Evolutionary conservation across 2,329 filamentous ascomycete genomes (phyloP).

Genomic region (Trichoderma atrobrunneum): DNA sequence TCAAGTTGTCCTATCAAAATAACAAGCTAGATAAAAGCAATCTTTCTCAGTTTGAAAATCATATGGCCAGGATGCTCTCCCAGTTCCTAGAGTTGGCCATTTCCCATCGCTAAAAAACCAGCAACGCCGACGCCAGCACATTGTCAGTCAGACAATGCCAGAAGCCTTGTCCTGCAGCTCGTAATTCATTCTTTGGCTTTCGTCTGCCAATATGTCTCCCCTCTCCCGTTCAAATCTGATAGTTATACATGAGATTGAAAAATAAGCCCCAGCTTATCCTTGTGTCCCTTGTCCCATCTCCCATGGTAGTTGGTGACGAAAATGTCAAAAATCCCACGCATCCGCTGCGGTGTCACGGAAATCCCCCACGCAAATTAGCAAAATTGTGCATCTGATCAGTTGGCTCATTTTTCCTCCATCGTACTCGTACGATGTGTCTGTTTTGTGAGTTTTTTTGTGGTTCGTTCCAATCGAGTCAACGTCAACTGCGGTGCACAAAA

Average conservation of each 20-base stretch:
- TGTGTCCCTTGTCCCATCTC: not conserved
- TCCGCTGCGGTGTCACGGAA: not conserved
- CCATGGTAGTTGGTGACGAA: not conserved
- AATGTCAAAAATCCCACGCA: not conserved
- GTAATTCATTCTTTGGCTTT: slow-evolving; percentile 1
- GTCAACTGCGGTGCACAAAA: not conserved
- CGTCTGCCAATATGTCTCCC: not conserved
- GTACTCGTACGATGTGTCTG: not conserved
- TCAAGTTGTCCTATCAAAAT: not conserved
- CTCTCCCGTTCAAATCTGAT: not conserved
- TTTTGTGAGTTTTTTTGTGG: not conserved
- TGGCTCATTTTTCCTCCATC: not conserved
- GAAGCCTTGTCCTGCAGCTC: not conserved
- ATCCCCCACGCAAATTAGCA: not conserved
- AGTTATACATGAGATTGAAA: slow-evolving; percentile 4
- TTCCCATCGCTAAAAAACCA: not conserved
- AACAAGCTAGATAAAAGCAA: not conserved
- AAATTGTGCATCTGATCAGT: not conserved
- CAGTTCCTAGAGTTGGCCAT: not conserved
- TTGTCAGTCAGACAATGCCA: not conserved
- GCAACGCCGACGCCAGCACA: slow-evolving; percentile 13
- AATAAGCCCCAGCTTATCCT: not conserved
- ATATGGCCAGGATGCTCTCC: not conserved
- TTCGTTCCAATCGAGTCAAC: not conserved
- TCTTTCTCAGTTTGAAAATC: not conserved